These are phyloP conservation scores for Rhizopogon rudus DNA, from an alignment of 768 basidiomycete genomes.

Conservation along the genomic window DNA sequence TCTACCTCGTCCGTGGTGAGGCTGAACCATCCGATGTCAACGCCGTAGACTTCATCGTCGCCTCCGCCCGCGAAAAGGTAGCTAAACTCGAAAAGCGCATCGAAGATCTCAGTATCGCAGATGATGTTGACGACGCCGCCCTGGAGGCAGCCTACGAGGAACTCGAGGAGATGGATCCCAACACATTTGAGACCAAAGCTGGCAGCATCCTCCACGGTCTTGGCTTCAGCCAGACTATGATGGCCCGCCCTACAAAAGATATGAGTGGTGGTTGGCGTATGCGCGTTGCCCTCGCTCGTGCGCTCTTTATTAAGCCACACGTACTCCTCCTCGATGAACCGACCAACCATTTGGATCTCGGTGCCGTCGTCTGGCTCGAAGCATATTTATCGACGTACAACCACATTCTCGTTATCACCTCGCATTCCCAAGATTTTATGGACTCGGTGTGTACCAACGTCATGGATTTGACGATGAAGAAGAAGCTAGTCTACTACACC, in stretches of 20 bases:
- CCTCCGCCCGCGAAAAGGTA: slow-evolving; percentile 89
- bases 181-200: slow-evolving; percentile 93
- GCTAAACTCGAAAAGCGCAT: slow-evolving; percentile 90
- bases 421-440: slow-evolving; percentile 99
- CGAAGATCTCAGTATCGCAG: slow-evolving; percentile 88
- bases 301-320: slow-evolving; percentile 96
- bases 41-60: slow-evolving; percentile 95
- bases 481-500: slow-evolving; percentile 90
- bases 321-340: slow-evolving; percentile 90
- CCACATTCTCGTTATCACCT: slow-evolving; percentile 96
- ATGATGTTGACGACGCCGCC: slow-evolving; percentile 82
- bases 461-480: slow-evolving; percentile 91
- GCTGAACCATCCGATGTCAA: slow-evolving; percentile 94
- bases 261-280: slow-evolving; percentile 99
- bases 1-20: slow-evolving; percentile 94
- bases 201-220: slow-evolving; percentile 96
- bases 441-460: slow-evolving; percentile 96
- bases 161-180: slow-evolving; percentile 94
- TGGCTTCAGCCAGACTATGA: slow-evolving; percentile 87
- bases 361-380: slow-evolving; percentile 98
- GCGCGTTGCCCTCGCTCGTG: slow-evolving; percentile 95
- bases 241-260: slow-evolving; percentile 95
- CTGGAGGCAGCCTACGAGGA: slow-evolving; percentile 92
- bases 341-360: slow-evolving; percentile 92
- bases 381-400: slow-evolving; percentile 98